Conservation (phyloP, 192 early-diverging fungal genomes). For the Rhizoclosmatium sp. region DNA sequence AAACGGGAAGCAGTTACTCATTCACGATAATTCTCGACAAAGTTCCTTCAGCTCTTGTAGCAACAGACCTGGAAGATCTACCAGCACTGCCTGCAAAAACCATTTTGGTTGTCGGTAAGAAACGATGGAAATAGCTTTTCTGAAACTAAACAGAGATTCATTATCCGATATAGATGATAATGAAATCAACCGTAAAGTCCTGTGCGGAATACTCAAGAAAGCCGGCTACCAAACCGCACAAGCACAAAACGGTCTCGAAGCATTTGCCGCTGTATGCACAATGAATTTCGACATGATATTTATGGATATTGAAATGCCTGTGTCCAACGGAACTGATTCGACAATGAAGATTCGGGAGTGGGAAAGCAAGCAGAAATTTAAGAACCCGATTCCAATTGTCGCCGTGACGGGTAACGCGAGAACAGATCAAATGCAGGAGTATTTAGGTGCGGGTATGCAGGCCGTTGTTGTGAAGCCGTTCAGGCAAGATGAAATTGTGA, state of each 20-base stretch:
- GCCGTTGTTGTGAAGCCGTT: constrained; percentile 2
- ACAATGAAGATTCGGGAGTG: constrained; percentile 5
- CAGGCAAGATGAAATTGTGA: background rate
- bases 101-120: constrained; percentile 10
- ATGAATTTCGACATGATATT: background rate
- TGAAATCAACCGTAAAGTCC: background rate
- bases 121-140: constrained; percentile 55
- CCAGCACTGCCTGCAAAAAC: too few relatives aligned
- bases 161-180: background rate
- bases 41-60: too few relatives aligned
- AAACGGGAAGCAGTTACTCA: constrained; percentile 56
- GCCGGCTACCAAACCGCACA: background rate
- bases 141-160: background rate
- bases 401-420: constrained; percentile 19
- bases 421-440: background rate
- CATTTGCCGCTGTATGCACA: background rate
- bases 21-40: constrained; percentile 57
- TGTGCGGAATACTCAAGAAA: background rate
- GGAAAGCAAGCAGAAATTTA: background rate
- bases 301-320: constrained; percentile 19
- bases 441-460: background rate
- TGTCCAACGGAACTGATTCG: background rate
- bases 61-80: too few relatives aligned
- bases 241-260: background rate
- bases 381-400: background rate